Evolutionary conservation across 768 basidiomycete species (phyloP).

Genomic region (Termitomyces sp.): DNA sequence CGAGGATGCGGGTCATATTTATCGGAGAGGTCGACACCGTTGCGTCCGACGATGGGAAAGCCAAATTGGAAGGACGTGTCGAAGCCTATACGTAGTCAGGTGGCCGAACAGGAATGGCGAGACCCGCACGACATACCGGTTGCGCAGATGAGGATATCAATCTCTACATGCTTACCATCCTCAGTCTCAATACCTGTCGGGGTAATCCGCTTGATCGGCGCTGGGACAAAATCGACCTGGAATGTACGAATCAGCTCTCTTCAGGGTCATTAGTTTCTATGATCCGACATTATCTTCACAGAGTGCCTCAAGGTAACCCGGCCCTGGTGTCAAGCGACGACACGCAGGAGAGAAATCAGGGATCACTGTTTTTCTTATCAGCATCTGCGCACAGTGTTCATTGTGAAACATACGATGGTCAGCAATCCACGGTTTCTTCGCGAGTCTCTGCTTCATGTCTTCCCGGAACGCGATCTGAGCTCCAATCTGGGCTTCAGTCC

Average conservation of each 20-base stretch:
- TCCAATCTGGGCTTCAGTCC: constrained; percentile 29
- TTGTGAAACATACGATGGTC: constrained; percentile 34
- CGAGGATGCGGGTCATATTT: constrained; percentile 48
- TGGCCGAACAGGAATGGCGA: neutral
- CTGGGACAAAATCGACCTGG: constrained; percentile 48
- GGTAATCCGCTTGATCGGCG: constrained; percentile 45
- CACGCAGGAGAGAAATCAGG: constrained; percentile 56
- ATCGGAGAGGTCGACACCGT: constrained; percentile 45
- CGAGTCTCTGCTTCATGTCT: constrained; percentile 44
- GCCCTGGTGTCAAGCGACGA: constrained; percentile 61
- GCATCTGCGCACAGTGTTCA: neutral
- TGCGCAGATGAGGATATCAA: constrained; percentile 60
- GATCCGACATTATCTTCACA: constrained; percentile 50
- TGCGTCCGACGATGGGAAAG: constrained; percentile 49
- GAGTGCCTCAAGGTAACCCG: constrained; percentile 62
- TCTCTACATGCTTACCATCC: constrained; percentile 47
- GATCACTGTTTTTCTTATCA: constrained; percentile 32
- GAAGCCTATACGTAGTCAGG: constrained; percentile 30
- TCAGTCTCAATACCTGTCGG: constrained; percentile 48
- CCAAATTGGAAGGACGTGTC: constrained; percentile 42
- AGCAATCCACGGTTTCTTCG: constrained; percentile 55
- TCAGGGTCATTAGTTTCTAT: neutral
- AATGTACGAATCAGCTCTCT: neutral
- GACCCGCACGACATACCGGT: constrained; percentile 33
- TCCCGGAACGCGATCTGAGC: constrained; percentile 31